phyloP scores from a whole-genome alignment of 306 rosid genomes.

The Hylodesmum podocarpum region DNA sequence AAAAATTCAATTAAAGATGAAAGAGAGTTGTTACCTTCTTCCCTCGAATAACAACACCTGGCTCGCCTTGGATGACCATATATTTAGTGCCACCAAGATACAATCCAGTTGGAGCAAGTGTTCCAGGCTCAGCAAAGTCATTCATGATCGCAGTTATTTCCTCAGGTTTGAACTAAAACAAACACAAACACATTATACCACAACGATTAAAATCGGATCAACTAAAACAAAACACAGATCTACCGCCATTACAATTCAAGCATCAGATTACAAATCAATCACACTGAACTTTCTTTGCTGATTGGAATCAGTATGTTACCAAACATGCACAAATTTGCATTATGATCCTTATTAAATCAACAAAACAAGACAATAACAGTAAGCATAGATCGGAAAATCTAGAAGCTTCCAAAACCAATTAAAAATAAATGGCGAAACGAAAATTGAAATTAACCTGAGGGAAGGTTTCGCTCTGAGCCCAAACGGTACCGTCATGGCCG shows the following conservation, averaged over 20 bases:
- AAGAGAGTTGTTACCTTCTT: conserved; percentile 59
- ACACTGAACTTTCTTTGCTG: background rate
- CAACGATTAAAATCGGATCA: conserved; percentile 12
- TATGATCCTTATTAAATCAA: background rate
- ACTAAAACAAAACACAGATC: conserved; percentile 26
- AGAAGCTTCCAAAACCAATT: background rate
- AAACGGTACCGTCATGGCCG: conserved; percentile 83
- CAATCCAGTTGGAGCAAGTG: conserved; percentile 88
- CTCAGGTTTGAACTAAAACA: conserved; percentile 61
- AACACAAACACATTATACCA: background rate
- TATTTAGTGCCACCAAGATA: conserved; percentile 79
- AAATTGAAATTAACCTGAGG: conserved; percentile 67
- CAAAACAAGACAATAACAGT: background rate
- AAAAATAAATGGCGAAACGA: background rate
- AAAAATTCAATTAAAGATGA: background rate
- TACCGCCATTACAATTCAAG: background rate
- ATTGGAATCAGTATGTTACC: no score
- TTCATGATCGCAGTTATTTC: conserved; percentile 58
- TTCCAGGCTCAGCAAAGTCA: conserved; percentile 77
- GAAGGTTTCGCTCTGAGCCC: conserved; percentile 85
- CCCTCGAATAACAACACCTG: conserved; percentile 81
- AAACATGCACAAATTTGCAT: background rate
- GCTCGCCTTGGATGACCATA: conserved; percentile 92
- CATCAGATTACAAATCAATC: background rate
- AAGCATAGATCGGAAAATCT: conserved; percentile 15